Percentiles rank a stretch among this genome's conserved stretches.
Conservation (phyloP, 73 alveolate species). For the Paramecium sonneborni region DNA sequence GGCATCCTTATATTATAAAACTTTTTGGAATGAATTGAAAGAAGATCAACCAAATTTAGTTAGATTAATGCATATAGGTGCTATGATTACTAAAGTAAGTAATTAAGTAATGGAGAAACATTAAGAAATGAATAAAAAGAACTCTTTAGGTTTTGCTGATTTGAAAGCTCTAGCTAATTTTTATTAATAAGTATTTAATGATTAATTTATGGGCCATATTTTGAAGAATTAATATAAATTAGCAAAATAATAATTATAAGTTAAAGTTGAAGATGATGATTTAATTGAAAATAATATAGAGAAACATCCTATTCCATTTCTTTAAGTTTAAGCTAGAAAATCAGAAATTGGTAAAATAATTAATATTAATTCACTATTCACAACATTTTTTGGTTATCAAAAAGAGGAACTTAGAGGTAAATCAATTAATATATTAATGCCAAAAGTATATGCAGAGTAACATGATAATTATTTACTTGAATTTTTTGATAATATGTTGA, state of each 20-base stretch:
- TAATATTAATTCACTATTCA: constrained; percentile 43
- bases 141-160: not conserved
- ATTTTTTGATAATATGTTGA: constrained; percentile 33
- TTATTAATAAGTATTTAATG: not conserved
- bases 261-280: constrained; percentile 4
- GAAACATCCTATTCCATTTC: constrained; percentile 53
- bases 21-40: constrained; percentile 57
- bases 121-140: constrained; percentile 52
- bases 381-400: constrained; percentile 60
- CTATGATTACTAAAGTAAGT: constrained; percentile 26
- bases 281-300: not conserved
- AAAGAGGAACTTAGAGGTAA: constrained; percentile 57
- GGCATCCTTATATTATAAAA: constrained; percentile 44
- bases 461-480: constrained; percentile 41
- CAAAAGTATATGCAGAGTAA: constrained; percentile 23
- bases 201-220: not conserved
- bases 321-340: not conserved
- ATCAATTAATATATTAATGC: constrained; percentile 31
- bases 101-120: constrained; percentile 23
- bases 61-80: constrained; percentile 50
- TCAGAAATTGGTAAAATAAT: constrained; percentile 5
- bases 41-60: constrained; percentile 60
- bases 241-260: not conserved
- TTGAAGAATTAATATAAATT: not conserved
- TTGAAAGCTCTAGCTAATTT: not conserved